Evolutionary conservation across 2,329 filamentous ascomycete genomes (phyloP), one percentile per base, ranked within the genome.

Genomic region (Phyllosticta capitalensis): DNA sequence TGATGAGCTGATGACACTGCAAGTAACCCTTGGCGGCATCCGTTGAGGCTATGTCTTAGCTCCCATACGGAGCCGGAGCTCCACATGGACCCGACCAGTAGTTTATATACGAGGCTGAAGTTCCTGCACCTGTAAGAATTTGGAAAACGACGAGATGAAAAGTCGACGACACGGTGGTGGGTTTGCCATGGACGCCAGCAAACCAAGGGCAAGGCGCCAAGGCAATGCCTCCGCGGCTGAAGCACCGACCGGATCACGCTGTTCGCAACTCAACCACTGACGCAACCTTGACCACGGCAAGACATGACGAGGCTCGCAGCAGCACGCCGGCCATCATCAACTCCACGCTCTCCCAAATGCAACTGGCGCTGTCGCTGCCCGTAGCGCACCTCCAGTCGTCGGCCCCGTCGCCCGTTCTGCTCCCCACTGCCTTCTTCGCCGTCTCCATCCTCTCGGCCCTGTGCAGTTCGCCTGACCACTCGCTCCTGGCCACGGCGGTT

Each of bases 401-500:
- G 52, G 53, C 58, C 52, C 58, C 54, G 38, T 60, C 58, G 30
- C 54, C 58, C 48, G 51, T 49, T 38, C n/a, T 22, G 21, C 54
- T 60, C 33, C 48, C 22, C 24, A 30, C 22, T 22, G 54, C 54
- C 50, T 56, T 60, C 21, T 22, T 60, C 58, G 58, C 30, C 22
- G 45, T 54, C 19, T 60, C 58, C 7, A 49, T 33, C 54, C 24
- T 56, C 54, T 56, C 58, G 48, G 54, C 58, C 24, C 49, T 53
- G 30, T 55, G 21, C 49, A 30, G 30, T 14, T 53, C 54, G n/a
- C 48, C 49, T 2, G 54, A 56, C 48, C 74, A 77, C 64, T 72
- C 73, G 52, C 71, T 79, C 50, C 69, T 78, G 63, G 72, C 75
- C 58, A 71, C 72, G 26, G 69, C 75, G 5, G 65, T 71, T 20